Percentiles rank a stretch among this genome's conserved stretches.
phyloP scores from a whole-genome alignment of 768 basidiomycete genomes.

The Agaricus blazei region DNA sequence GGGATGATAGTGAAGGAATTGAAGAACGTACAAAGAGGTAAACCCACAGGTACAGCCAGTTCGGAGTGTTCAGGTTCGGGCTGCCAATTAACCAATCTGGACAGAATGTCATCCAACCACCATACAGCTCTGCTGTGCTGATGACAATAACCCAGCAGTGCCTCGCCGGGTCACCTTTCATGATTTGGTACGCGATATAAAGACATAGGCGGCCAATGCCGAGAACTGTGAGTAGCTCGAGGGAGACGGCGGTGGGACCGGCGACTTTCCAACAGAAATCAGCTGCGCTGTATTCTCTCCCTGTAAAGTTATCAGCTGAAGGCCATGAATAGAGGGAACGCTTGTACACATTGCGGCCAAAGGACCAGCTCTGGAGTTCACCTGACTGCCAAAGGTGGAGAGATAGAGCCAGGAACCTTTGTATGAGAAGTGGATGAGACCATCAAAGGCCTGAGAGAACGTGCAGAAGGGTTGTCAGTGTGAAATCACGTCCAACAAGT shows the following conservation, averaged over 20 bases:
- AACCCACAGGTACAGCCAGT: slow-evolving; percentile 70
- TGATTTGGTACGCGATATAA: slow-evolving; percentile 64
- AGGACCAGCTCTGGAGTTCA: slow-evolving; percentile 61
- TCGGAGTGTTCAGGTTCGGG: slow-evolving; percentile 66
- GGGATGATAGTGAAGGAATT: neutral
- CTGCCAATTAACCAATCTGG: slow-evolving; percentile 82
- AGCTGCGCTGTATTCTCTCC: slow-evolving; percentile 78
- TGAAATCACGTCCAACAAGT: neutral
- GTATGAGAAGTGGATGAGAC: slow-evolving; percentile 70
- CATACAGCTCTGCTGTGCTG: slow-evolving; percentile 74
- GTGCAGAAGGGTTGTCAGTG: neutral
- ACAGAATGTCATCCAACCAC: slow-evolving; percentile 89
- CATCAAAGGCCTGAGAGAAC: slow-evolving; percentile 62
- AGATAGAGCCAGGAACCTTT: slow-evolving; percentile 80
- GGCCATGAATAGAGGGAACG: neutral
- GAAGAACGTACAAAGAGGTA: slow-evolving; percentile 64
- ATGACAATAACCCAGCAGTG: slow-evolving; percentile 81
- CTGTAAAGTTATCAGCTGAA: slow-evolving; percentile 27
- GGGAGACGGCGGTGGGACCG: slow-evolving; percentile 75
- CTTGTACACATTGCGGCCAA: slow-evolving; percentile 73
- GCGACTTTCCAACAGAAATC: slow-evolving; percentile 79
- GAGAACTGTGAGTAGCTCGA: slow-evolving; percentile 81
- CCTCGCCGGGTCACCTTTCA: slow-evolving; percentile 57
- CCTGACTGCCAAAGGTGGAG: slow-evolving; percentile 68
- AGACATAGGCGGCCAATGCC: slow-evolving; percentile 71